Evolutionary conservation across 768 basidiomycete species (phyloP), one percentile per base, ranked within the genome.

Genomic region (Russula earlei): DNA sequence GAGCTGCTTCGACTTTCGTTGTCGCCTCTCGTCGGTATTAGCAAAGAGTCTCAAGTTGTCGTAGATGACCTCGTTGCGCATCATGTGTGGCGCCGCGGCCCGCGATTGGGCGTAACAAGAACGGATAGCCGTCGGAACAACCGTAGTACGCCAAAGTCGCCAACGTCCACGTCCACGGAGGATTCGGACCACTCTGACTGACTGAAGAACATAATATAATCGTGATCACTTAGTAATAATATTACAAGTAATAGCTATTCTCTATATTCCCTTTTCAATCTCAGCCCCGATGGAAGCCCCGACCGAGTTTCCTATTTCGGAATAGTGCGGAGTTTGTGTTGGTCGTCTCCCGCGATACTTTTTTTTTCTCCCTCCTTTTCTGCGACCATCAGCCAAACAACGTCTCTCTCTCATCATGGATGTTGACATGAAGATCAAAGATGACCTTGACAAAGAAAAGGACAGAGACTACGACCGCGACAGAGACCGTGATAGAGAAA

Each of bases 361-460:
- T 49, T 34, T 44, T 29, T 47, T 36, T 22, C 17, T 22, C 17
- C 11, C n/a, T 9, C 25, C 15, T 14, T 20, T 11, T 34, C 20
- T 11, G 43, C 40, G 12, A 37, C 54, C 40, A 45, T 36, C 22
- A 22, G n/a, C 27, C 7, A 10, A 6, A 14, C 36, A 22, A 9
- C 6, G 7, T 34, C n/a, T 10, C 29, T 19, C 5, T 19, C 31
- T 54, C 37, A 42, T 11, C 48, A 89, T 89, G 87, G 87, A 89
- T 67, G 78, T 88, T 61, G 87, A 89, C 64, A 87, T 87, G 84
- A 84, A 85, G 70, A 74, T 69, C 66, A 88, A 87, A 68, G 85
- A 87, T 54, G 83, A 87, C 60, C 70, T 74, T 8, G 84, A 85
- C 43, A 84, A 85, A 57, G 85, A 85, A 70, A 66, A 71, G 54